These are phyloP conservation scores for Hypocrella siamensis DNA, from an alignment of 2,329 filamentous ascomycete genomes.

Conservation along the genomic window DNA sequence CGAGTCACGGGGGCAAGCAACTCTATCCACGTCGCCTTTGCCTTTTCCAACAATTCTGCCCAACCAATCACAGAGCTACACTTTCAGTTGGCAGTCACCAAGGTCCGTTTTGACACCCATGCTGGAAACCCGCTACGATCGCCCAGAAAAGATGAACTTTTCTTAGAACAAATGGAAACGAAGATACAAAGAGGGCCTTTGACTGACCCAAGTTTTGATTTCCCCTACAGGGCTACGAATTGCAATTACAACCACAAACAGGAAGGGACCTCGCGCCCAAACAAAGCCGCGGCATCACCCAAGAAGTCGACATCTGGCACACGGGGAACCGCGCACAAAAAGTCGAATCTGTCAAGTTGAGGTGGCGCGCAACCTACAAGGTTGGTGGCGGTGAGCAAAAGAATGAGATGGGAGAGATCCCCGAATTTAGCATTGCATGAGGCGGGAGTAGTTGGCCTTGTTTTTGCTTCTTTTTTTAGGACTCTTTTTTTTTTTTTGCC, in stretches of 20 bases:
- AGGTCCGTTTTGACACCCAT: slow-evolving; percentile 33
- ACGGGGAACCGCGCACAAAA: slow-evolving; percentile 52
- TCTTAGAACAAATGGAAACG: too few relatives aligned
- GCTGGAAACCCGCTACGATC: background rate
- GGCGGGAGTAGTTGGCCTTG: background rate
- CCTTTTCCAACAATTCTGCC: slow-evolving; percentile 69
- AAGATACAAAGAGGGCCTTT: too few relatives aligned
- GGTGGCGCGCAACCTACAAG: slow-evolving; percentile 76
- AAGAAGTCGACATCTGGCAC: slow-evolving; percentile 61
- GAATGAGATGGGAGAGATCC: slow-evolving; percentile 74
- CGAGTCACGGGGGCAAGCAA: slow-evolving; percentile 36
- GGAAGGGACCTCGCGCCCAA: slow-evolving; percentile 62
- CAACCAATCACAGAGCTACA: slow-evolving; percentile 64
- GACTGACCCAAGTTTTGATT: background rate
- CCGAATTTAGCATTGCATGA: slow-evolving; percentile 59
- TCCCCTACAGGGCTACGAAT: slow-evolving; percentile 51
- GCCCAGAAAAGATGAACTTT: background rate
- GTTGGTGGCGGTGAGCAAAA: slow-evolving; percentile 47
- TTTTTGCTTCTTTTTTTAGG: background rate
- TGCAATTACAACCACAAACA: slow-evolving; percentile 74
- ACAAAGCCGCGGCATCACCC: slow-evolving; percentile 59
- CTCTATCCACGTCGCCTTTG: slow-evolving; percentile 54
- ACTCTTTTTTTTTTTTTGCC: too few relatives aligned
- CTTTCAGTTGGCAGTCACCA: slow-evolving; percentile 86
- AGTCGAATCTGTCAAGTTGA: slow-evolving; percentile 70